Base-by-base conservation (phyloP, 257 asterid species). In the Penstemon davidsonii region DNA sequence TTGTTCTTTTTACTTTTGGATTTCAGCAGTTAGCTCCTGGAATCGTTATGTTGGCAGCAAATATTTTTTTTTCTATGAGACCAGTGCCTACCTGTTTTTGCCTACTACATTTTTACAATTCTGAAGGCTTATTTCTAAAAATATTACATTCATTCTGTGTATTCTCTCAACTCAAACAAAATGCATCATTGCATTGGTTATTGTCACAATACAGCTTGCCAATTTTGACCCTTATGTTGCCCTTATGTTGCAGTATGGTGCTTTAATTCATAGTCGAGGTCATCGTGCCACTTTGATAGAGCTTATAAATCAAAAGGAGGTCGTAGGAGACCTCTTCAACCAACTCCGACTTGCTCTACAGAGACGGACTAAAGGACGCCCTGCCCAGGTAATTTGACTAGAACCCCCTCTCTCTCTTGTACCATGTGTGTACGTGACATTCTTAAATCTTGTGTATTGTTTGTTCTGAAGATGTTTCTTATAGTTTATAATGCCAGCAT, bases 321-420 rank as follows among this genome's bases (percentile, higher is more conserved):
- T 86, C 44, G 84, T 90, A 3, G 97, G 97, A 11, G 97, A 86
- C 83, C 95, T 90, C 79, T 90, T 90, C 73, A 90, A 90, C 82
- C 97, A 90, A 86, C 97, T 90, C 68, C 92, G 97, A 38, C 92
- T 90, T 63, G 89, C 97, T 75, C 74, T 90, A 71, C 97, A 90
- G 75, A 82, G 97, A 76, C 84, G 88, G 79, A 76, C 74, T 43
- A 75, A 68, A 70, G 97, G 82, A 55, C 96, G 97, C 37, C 97
- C 97, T 58, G 97, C 95, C 56, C 97, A 90, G 87, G 97, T 84
- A 84, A 75, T 70, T 69, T 62, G 53, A 11, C 33, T 37, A 15
- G 15, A 19, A 38, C 49, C 45, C 5, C 46, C 10, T 44, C 51
- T 64, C 37, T 55, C 61, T 55, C 50, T 15, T 56, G 53, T 59